Conservation (phyloP, 108 stramenopile species). For the Craspedostauros australis region DNA sequence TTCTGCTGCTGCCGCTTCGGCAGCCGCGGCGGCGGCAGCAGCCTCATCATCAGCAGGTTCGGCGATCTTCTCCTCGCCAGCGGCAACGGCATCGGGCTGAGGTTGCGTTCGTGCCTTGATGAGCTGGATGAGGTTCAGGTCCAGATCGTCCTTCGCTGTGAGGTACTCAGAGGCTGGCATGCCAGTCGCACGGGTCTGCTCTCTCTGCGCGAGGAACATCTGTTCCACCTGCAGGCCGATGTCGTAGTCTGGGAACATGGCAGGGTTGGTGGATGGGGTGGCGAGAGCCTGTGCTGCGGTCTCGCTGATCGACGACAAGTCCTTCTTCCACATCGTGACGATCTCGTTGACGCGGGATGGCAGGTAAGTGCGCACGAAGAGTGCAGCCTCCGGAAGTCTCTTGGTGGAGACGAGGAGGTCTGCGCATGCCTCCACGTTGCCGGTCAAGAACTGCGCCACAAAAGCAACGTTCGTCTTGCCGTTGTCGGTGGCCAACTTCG, state of each 20-base stretch:
- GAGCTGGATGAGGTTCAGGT: slow-evolving; percentile 80
- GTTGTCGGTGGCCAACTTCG: slow-evolving; percentile 58
- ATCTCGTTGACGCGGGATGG: slow-evolving; percentile 89
- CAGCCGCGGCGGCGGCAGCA: slow-evolving; percentile 29
- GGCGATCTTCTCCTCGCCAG: slow-evolving; percentile 13
- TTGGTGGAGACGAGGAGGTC: slow-evolving; percentile 84
- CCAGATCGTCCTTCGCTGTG: slow-evolving; percentile 86
- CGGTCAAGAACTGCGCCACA: slow-evolving; percentile 83
- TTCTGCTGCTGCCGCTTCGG: slow-evolving; percentile 19
- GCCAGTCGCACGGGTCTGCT: slow-evolving; percentile 51
- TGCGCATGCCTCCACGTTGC: slow-evolving; percentile 89
- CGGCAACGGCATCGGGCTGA: slow-evolving; percentile 6
- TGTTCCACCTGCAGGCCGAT: slow-evolving; percentile 89
- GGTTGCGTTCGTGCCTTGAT: slow-evolving; percentile 81
- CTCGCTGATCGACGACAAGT: slow-evolving; percentile 78
- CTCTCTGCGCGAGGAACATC: slow-evolving; percentile 82
- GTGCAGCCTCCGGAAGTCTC: slow-evolving; percentile 96
- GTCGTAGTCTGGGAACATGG: slow-evolving; percentile 87
- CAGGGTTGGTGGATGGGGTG: slow-evolving; percentile 74
- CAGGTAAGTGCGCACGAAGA: slow-evolving; percentile 96
- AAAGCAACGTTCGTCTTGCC: slow-evolving; percentile 96
- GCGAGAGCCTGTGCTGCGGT: slow-evolving; percentile 90
- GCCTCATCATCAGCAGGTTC: slow-evolving; percentile 16
- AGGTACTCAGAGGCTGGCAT: slow-evolving; percentile 71
- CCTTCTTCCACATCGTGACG: slow-evolving; percentile 90